Conservation (phyloP, 1,284 basidiomycete species). For the Ceratobasidium sp. region DNA sequence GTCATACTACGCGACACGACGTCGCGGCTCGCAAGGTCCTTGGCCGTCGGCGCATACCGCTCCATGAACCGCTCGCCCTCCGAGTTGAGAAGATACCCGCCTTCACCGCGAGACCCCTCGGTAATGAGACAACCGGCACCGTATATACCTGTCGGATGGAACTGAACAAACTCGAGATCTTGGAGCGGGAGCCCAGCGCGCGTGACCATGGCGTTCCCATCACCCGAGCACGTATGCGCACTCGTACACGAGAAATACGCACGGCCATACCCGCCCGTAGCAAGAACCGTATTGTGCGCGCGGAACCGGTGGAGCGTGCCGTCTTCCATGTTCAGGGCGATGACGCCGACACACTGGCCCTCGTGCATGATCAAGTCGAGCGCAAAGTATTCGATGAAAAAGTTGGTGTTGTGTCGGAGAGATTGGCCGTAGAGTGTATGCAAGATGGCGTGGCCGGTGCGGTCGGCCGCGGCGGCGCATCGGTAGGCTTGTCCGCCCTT, state of each 20-base stretch:
- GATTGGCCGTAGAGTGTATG: conserved; percentile 99
- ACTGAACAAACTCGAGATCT: conserved; percentile 99
- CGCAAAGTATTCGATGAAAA: conserved; percentile 99
- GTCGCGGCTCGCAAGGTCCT: conserved; percentile 99
- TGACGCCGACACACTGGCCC: conserved; percentile 98
- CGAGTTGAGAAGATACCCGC: conserved; percentile 98
- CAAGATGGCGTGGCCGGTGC: conserved; percentile 97
- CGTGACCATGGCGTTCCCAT: conserved; percentile 98
- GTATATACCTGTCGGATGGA: conserved; percentile 99
- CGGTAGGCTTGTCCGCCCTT: conserved; percentile 99
- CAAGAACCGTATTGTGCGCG: conserved; percentile 97
- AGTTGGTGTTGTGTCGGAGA: conserved; percentile 98
- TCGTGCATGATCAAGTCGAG: conserved; percentile 98
- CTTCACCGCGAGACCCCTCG: conserved; percentile 98
- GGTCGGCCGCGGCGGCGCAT: conserved; percentile 98
- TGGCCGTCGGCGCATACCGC: conserved; percentile 98
- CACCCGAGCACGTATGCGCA: conserved; percentile 98
- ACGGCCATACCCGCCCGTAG: conserved; percentile 98
- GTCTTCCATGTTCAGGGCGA: conserved; percentile 99
- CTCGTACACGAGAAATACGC: conserved; percentile 99
- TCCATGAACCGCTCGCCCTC: conserved; percentile 99
- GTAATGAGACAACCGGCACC: conserved; percentile 99
- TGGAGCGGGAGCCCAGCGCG: conserved; percentile 97
- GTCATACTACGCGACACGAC: conserved; percentile 99
- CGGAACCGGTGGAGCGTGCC: conserved; percentile 99